phyloP scores from a whole-genome alignment of 2,329 filamentous ascomycete genomes.

The Xylariales sp. region DNA sequence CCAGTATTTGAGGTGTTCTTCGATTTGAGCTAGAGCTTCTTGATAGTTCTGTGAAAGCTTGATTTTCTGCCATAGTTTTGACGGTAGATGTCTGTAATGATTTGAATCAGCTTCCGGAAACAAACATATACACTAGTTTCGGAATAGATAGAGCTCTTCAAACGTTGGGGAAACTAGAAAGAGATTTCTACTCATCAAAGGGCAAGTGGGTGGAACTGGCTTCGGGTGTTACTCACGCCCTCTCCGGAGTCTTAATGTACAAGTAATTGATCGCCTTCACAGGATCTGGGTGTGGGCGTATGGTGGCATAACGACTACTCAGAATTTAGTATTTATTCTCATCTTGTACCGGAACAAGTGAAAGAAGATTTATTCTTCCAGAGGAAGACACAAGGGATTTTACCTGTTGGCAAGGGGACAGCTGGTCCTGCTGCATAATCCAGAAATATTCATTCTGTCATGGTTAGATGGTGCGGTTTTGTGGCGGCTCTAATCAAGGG shows the following conservation, averaged over 20 bases:
- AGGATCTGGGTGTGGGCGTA: conserved; percentile 56
- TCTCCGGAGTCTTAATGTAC: conserved; percentile 94
- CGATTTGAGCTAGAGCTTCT: conserved; percentile 87
- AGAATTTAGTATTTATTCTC: conserved; percentile 15
- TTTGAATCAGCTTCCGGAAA: conserved; percentile 62
- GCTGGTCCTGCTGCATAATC: conserved; percentile 69
- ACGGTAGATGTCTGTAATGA: conserved; percentile 73
- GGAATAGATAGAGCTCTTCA: neutral
- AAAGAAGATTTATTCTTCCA: neutral
- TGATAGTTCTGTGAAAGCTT: conserved; percentile 91
- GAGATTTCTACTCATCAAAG: neutral
- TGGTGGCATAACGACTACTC: conserved; percentile 39
- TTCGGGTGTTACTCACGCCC: conserved; percentile 35
- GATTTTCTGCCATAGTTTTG: conserved; percentile 94
- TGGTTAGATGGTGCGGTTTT: neutral
- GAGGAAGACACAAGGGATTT: neutral
- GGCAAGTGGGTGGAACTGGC: neutral
- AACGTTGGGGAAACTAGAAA: neutral
- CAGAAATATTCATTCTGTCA: conserved; percentile 75
- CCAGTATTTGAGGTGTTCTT: conserved; percentile 89
- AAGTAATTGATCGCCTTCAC: conserved; percentile 86
- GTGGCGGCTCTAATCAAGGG: neutral
- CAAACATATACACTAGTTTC: neutral
- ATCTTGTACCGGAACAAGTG: no score
- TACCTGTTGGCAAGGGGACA: conserved; percentile 50